Base-by-base conservation (phyloP, 805 yeast species). In the Metschnikowia borealis region DNA sequence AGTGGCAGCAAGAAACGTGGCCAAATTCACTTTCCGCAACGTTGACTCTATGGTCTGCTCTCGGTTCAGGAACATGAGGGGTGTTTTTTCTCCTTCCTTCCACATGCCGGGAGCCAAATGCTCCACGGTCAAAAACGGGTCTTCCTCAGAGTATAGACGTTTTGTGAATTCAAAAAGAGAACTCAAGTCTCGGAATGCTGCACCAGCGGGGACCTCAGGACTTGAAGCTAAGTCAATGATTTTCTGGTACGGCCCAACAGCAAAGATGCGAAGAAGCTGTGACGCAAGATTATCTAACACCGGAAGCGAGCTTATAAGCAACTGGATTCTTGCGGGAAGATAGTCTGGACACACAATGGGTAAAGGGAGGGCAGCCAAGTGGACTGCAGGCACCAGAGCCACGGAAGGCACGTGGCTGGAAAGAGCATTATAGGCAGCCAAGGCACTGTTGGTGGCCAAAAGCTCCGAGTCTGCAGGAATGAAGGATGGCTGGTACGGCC, bases 1-100 rank as follows among this genome's bases (percentile, higher is more conserved):
- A 1, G 94, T 81, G 0, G 97, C 94, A n/a, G 90, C 79, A 38
- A 90, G 70, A 62, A 89, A 94, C 0, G 96, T 89, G 0, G 96
- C 88, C 55, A 94, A 68, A 60, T 94, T 94, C 1, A 90, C 87
- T 58, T 92, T 87, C 51, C 96, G 82, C 33, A 92, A 66, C 0
- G 94, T 83, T 37, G 81, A 75, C 63, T 77, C 80, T 50, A 82
- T 70, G 45, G 82, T 76, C 53, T 82, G 84, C 57, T 83, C 89
- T 52, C 82, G 78, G 47, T 80, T 82, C 54, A 75, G 73, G 56
- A 84, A 71, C 62, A 83, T 73, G 26, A 71, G 60, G 0, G 89
- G 87, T 0, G 86, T 78, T 7, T 74, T 67, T 6, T 75, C 74
- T n/a, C 83, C 84, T 55, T 79, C 80, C 47, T 80, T 78, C 88